A percentile compares a stretch with the other conserved stretches of the same genome.
Conservation (phyloP, 1,284 basidiomycete species). For the Cutaneotrichosporon sp. region DNA sequence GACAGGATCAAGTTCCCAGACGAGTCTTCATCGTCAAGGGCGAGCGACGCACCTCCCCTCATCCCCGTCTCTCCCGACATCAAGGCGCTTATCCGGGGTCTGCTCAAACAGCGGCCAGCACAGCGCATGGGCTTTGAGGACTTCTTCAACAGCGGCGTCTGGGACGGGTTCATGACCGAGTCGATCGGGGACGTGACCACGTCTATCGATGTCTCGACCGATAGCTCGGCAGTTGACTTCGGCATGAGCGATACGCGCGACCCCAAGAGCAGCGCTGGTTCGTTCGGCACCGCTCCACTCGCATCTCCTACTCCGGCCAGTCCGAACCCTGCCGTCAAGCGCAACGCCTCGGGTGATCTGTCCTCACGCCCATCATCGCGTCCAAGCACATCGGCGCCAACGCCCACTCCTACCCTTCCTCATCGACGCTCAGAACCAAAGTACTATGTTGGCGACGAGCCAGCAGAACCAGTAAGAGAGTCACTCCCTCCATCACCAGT, state of each 20-base stretch:
- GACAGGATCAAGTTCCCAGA: conserved; percentile 85
- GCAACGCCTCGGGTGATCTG: conserved; percentile 11
- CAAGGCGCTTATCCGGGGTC: conserved; percentile 78
- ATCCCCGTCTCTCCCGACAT: conserved; percentile 74
- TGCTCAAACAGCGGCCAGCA: conserved; percentile 80
- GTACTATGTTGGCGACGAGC: conserved; percentile 48
- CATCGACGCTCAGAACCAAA: conserved; percentile 42
- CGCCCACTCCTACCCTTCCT: conserved; percentile 11
- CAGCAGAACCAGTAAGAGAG: conserved; percentile 11
- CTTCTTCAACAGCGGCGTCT: conserved; percentile 81
- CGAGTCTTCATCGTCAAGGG: conserved; percentile 61
- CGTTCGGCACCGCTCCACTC: conserved; percentile 15
- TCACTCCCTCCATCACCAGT: conserved; percentile 12
- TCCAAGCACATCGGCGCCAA: conserved; percentile 10
- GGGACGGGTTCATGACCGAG: conserved; percentile 74
- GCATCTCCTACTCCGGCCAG: conserved; percentile 18
- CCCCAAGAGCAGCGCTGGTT: conserved; percentile 14
- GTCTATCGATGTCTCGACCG: conserved; percentile 43
- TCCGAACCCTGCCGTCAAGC: conserved; percentile 21
- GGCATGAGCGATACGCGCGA: conserved; percentile 2
- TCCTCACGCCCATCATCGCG: conserved; percentile 11
- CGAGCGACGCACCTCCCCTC: conserved; percentile 33
- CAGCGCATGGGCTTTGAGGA: conserved; percentile 89
- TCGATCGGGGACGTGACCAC: conserved; percentile 37
- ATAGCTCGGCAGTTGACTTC: conserved; percentile 25